Conservation (phyloP, 305 asterid species). For the Fraxinus platypoda region DNA sequence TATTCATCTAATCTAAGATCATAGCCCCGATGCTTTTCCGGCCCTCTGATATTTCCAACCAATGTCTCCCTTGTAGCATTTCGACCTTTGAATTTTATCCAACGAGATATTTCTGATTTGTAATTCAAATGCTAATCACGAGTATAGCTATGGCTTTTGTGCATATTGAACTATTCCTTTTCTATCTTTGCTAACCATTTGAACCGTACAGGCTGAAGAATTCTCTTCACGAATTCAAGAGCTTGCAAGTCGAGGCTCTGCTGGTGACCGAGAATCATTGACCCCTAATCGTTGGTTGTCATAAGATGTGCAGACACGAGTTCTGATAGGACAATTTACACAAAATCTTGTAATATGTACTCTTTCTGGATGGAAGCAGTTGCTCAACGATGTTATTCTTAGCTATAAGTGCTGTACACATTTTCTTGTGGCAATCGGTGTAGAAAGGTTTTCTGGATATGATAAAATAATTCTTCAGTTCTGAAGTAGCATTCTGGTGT, state of each 20-base stretch:
- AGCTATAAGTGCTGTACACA: constrained; percentile 15
- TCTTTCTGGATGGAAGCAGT: neutral
- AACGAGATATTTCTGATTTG: neutral
- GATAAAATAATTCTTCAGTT: neutral
- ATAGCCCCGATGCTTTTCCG: neutral
- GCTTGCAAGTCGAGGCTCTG: constrained; percentile 72
- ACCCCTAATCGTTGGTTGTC: constrained; percentile 65
- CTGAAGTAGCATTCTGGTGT: neutral
- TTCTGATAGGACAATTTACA: neutral
- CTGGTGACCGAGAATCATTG: constrained; percentile 41
- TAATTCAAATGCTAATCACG: neutral
- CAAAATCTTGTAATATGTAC: neutral
- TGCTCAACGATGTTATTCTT: neutral
- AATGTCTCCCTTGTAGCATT: neutral
- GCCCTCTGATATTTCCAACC: neutral
- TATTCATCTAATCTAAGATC: neutral
- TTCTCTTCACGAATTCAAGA: constrained; percentile 79
- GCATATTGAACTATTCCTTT: neutral
- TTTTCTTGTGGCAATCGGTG: neutral
- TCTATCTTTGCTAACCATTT: neutral
- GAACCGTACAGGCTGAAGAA: constrained; percentile 62
- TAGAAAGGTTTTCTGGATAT: neutral
- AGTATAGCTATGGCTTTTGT: neutral
- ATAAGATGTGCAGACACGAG: constrained; percentile 21
- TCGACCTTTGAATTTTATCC: neutral